These are phyloP conservation scores for Trichopus zeylanicus DNA, from an alignment of 116 monocot genomes.

Conservation along the genomic window DNA sequence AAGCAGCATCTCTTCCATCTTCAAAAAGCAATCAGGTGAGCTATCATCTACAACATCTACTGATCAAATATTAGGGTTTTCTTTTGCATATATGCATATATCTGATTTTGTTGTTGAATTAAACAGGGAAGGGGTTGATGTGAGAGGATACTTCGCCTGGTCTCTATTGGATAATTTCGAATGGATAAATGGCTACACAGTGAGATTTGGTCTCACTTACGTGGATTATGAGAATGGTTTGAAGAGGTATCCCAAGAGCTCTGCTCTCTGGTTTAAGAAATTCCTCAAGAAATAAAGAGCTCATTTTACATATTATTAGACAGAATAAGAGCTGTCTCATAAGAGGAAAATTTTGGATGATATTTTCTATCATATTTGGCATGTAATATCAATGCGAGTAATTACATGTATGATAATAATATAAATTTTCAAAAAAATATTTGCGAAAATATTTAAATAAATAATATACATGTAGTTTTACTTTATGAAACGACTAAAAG, in stretches of 20 bases:
- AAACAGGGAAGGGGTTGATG: slow-evolving; percentile 9
- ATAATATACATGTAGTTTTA: no score
- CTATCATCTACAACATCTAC: not conserved
- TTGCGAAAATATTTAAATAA: no score
- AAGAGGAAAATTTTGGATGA: no score
- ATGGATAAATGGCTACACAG: slow-evolving; percentile 15
- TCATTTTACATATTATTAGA: no score
- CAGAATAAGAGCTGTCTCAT: no score
- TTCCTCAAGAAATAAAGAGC: slow-evolving; percentile 11
- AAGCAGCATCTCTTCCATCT: not conserved
- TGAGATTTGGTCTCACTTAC: slow-evolving; percentile 17
- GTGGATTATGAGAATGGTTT: slow-evolving; percentile 19
- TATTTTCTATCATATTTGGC: no score
- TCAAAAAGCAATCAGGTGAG: slow-evolving; percentile 7
- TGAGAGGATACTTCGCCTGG: slow-evolving; percentile 29
- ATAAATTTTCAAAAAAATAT: no score
- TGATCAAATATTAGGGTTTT: not conserved
- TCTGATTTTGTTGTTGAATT: slow-evolving; percentile 1
- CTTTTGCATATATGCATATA: no score
- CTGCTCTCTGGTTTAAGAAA: slow-evolving; percentile 12
- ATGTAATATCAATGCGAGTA: no score
- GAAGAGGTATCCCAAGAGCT: slow-evolving; percentile 19
- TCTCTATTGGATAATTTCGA: slow-evolving; percentile 32
- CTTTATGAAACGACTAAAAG: no score
- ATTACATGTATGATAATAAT: no score